Evolutionary conservation across 1,284 basidiomycete species (phyloP), one percentile per base, ranked within the genome.

Genomic region (Kalmanozyma brasiliensis): DNA sequence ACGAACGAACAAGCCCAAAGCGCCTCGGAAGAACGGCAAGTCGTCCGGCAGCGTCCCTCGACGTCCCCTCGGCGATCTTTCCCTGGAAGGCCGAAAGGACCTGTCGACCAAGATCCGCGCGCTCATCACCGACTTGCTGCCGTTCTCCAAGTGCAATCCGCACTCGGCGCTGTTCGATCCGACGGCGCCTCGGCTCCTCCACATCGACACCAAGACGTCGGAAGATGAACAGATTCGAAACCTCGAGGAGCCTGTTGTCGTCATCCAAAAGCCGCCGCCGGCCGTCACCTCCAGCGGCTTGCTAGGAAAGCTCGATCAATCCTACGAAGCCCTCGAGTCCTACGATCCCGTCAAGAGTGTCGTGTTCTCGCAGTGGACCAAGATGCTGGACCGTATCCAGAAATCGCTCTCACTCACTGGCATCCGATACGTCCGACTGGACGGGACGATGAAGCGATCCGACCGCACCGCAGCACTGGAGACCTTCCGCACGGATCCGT

Each of bases 281-380:
- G 63, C 56, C 11, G 40, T 66, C n/a, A 56, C 36, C 1, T 55
- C 51, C 7, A 51, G 49, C 35, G 63, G 63, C 4, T 23, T 61
- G 14, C 37, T 51, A 20, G 49, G 46, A 6, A 62, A 60, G 61
- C 61, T 61, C 11, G 65, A 57, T 22, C 51, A 46, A 3, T 49
- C 55, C 13, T 36, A 52, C 38, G 60, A 60, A 3, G 55, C 53
- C 3, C 17, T 52, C 13, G 61, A 55, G 20, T 53, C 62, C n/a
- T 68, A 65, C 53, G 45, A 58, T 23, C 78, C 77, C 10, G 69
- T 81, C 66, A 83, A 82, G 58, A 76, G 74, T 32, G 78, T 83
- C 41, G 78, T 83, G 19, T 83, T 83, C 88, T 91, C 71, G n/a
- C 80, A 82, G 49, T 82, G 80, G 80, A 82, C 78, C 11, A 70